A percentile compares a stretch with the other conserved stretches of the same genome.
phyloP scores from a whole-genome alignment of 179 eudicot genomes.

The Patellifolia procumbens region DNA sequence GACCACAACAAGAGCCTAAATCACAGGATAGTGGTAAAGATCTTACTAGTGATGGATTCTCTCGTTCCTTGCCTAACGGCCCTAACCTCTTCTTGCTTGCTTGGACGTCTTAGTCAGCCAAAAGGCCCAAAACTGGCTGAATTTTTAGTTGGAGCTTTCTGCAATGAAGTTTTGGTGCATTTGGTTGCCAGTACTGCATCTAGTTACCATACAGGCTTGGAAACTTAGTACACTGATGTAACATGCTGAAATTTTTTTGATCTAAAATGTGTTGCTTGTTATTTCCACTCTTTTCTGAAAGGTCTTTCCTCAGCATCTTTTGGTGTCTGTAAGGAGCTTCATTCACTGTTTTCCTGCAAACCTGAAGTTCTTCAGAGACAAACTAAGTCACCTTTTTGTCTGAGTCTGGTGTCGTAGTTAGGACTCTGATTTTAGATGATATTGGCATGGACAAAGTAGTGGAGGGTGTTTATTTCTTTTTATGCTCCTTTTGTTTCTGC shows the following conservation, averaged over 20 bases:
- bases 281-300: not conserved
- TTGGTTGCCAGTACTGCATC: constrained; percentile 8
- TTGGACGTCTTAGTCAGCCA: not conserved
- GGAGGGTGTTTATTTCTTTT: not conserved
- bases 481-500: not conserved
- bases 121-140: no score
- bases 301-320: not conserved
- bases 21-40: no score
- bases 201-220: not conserved
- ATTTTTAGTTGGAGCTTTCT: not conserved
- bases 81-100: not conserved
- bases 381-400: not conserved
- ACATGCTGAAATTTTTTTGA: not conserved
- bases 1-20: no score
- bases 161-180: not conserved
- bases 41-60: no score
- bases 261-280: not conserved
- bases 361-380: not conserved
- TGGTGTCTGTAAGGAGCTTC: not conserved
- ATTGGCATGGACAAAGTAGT: not conserved
- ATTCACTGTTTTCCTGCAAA: not conserved
- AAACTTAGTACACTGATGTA: not conserved
- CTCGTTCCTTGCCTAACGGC: not conserved
- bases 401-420: not conserved
- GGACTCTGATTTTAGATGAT: not conserved